phyloP scores from a whole-genome alignment of 345 rosid species.

The Gossypium turneri region DNA sequence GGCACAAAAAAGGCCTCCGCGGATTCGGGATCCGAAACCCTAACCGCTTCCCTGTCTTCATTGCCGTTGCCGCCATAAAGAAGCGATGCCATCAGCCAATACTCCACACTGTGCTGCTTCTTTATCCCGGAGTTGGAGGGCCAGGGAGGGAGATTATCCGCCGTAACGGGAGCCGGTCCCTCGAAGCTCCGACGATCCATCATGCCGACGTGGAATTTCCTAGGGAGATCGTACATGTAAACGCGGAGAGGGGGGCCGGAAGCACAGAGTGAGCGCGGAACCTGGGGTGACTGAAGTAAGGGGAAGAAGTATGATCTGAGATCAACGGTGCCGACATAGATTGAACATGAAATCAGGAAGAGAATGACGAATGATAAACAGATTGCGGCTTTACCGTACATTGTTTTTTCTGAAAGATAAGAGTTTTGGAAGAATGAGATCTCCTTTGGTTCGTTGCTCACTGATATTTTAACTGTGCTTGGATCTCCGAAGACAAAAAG shows the following conservation, averaged over 20 bases:
- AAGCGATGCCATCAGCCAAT: slow-evolving; percentile 94
- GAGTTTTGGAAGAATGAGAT: neutral
- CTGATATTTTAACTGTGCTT: neutral
- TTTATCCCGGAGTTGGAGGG: slow-evolving; percentile 53
- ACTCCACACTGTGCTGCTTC: slow-evolving; percentile 90
- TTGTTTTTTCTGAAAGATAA: slow-evolving; percentile 21
- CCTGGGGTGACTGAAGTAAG: slow-evolving; percentile 32
- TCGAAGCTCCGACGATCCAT: slow-evolving; percentile 42
- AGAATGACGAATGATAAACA: slow-evolving; percentile 33
- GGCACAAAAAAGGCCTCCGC: slow-evolving; percentile 90
- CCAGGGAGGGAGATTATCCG: slow-evolving; percentile 66
- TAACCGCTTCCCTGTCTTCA: slow-evolving; percentile 54
- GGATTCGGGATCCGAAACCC: slow-evolving; percentile 90
- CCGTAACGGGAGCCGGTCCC: slow-evolving; percentile 46
- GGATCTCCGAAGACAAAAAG: neutral
- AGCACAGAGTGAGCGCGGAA: slow-evolving; percentile 20
- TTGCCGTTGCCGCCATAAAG: slow-evolving; percentile 35
- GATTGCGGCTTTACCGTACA: slow-evolving; percentile 45
- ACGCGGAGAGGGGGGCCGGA: slow-evolving; percentile 47
- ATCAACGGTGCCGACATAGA: slow-evolving; percentile 54
- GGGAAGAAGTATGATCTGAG: slow-evolving; percentile 61
- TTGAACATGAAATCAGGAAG: slow-evolving; percentile 44
- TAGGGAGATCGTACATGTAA: slow-evolving; percentile 92
- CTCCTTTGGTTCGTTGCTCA: neutral
- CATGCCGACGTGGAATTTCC: slow-evolving; percentile 79